These are phyloP conservation scores for Agapanthus africanus DNA, from an alignment of 106 monocot species.

Conservation along the genomic window DNA sequence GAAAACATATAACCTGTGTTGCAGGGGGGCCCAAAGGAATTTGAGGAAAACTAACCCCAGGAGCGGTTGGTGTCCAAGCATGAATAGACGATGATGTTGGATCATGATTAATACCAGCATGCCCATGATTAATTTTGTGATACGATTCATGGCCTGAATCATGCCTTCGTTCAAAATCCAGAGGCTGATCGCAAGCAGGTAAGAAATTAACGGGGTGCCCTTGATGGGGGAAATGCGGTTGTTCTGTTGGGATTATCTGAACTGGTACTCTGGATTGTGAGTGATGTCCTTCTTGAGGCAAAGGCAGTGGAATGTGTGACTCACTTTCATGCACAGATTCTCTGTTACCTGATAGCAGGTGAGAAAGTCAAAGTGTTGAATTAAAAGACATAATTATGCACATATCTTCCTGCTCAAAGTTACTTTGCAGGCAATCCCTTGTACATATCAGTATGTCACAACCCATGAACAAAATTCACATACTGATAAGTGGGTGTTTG, in stretches of 20 bases:
- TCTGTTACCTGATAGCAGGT: slow-evolving; percentile 48
- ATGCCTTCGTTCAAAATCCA: slow-evolving; percentile 47
- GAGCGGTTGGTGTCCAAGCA: slow-evolving; percentile 45
- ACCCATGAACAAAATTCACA: background rate
- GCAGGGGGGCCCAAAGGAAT: slow-evolving; percentile 39
- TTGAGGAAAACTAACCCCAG: slow-evolving; percentile 37
- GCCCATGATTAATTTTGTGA: slow-evolving; percentile 25
- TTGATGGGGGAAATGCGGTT: slow-evolving; percentile 16
- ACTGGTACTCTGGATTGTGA: slow-evolving; percentile 15
- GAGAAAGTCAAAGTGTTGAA: slow-evolving; percentile 20
- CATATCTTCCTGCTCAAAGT: background rate
- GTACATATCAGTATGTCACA: slow-evolving; percentile 1
- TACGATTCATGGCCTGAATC: slow-evolving; percentile 29
- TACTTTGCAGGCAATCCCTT: background rate
- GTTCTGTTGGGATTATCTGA: slow-evolving; percentile 19
- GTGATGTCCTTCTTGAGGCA: slow-evolving; percentile 28
- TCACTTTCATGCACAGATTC: slow-evolving; percentile 32
- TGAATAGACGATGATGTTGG: slow-evolving; percentile 24
- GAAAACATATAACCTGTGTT: slow-evolving; percentile 37
- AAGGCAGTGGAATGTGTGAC: slow-evolving; percentile 19
- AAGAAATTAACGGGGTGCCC: slow-evolving; percentile 3
- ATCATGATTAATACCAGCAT: slow-evolving; percentile 30
- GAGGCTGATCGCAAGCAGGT: slow-evolving; percentile 34
- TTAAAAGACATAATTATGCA: slow-evolving; percentile 4
- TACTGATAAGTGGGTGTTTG: background rate